Evolutionary conservation across 306 rosid species (phyloP), one percentile per base, ranked within the genome.

Genomic region (Begonia loranthoides): DNA sequence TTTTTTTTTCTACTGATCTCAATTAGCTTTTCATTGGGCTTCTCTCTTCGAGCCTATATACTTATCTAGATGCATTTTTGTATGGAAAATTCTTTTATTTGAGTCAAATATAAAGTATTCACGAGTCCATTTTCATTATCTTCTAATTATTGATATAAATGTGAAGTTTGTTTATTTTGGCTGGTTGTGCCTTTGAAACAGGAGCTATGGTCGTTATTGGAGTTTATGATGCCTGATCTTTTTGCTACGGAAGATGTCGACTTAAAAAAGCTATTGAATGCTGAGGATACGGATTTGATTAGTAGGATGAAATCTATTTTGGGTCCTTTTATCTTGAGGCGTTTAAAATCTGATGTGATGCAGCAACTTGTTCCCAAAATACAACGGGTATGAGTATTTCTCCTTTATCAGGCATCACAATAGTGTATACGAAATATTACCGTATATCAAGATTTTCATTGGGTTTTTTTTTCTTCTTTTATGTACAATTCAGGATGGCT

Each of bases 211-310:
- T 90, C 97, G 9, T 43, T 85, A 68, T 67, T 90, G 82, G 94
- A 90, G 79, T 90, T 90, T 78, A 80, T 90, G 95, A 63, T 90
- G 95, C 97, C 95, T 63, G 89, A 85, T 76, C 76, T 90, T 63
- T 90, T 90, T 67, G 79, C 74, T 70, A 57, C 78, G 3, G 87
- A 80, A 74, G 95, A 82, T 73, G 87, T 85, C 63, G 95, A 90
- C 81, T 71, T 90, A 66, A 90, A 90, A 74, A 90, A 81, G 73
- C 75, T 85, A 52, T 70, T 90, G 57, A 78, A 58, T 46, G 73
- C 92, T 16, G 95, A 80, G 59, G 87, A 90, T 58, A 65, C 70
- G 57, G 87, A 87, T 68, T 85, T 90, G 71, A 67, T 86, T 67
- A 69, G 73, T 52, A 82, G 80, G 15, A 90, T 90, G 95, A 90